A percentile compares a stretch with the other conserved stretches of the same genome.
Conservation (phyloP, 192 early-diverging fungal genomes). For the Mortierella claussenii region DNA sequence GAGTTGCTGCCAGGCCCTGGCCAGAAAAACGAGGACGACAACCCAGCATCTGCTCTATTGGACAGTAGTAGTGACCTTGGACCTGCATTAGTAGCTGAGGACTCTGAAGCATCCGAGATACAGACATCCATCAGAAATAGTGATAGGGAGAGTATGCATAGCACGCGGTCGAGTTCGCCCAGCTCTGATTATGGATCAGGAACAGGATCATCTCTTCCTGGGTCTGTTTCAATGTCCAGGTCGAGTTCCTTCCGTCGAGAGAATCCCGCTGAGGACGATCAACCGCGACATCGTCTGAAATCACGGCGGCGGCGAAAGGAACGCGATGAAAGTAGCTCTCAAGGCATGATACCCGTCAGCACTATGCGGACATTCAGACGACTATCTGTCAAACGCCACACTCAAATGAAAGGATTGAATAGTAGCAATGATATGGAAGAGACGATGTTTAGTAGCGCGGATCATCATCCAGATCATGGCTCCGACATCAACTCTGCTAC, state of each 20-base stretch:
- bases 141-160: slow-evolving; percentile 1
- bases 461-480: background rate
- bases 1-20: slow-evolving; percentile 21
- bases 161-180: slow-evolving; percentile 23
- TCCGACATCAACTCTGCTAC: background rate
- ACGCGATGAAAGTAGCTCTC: background rate
- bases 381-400: slow-evolving; percentile 4
- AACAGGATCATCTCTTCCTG: slow-evolving; percentile 35
- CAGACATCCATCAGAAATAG: slow-evolving; percentile 21
- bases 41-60: background rate
- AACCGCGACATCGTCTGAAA: background rate
- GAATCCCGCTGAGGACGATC: slow-evolving; percentile 2
- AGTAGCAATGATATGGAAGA: too few relatives aligned
- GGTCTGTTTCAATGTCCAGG: slow-evolving; percentile 31
- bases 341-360: slow-evolving; percentile 40
- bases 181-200: slow-evolving; percentile 51
- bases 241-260: slow-evolving; percentile 26
- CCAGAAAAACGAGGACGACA: slow-evolving; percentile 23
- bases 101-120: background rate
- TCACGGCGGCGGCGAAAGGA: background rate
- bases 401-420: too few relatives aligned
- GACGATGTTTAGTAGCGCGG: too few relatives aligned
- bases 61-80: slow-evolving; percentile 19
- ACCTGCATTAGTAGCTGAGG: background rate
- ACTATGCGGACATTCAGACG: slow-evolving; percentile 40